phyloP scores from a whole-genome alignment of 192 early-diverging fungal species.

The Coemansia sp. region DNA sequence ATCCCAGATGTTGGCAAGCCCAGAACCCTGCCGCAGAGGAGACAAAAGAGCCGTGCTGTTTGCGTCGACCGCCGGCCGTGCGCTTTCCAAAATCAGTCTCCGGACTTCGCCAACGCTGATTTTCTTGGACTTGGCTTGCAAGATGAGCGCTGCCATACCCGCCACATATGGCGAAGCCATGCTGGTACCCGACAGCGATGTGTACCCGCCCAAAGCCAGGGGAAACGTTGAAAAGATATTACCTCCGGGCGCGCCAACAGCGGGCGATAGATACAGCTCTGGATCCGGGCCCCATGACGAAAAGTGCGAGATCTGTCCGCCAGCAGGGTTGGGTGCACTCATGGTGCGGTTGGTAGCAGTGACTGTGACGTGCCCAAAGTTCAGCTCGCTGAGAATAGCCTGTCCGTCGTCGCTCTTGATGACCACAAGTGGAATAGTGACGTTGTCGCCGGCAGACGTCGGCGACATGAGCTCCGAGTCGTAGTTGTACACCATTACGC shows the following conservation, averaged over 20 bases:
- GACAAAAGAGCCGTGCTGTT: conserved; percentile 45
- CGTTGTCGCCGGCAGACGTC: conserved; percentile 35
- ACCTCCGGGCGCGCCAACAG: conserved; percentile 61
- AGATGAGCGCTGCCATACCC: conserved; percentile 47
- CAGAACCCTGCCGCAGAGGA: conserved; percentile 48
- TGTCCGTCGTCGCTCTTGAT: conserved; percentile 57
- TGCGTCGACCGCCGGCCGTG: conserved; percentile 24
- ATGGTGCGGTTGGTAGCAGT: conserved; percentile 52
- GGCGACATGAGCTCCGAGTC: conserved; percentile 44
- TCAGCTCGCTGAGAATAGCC: conserved; percentile 50
- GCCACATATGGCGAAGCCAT: conserved; percentile 66
- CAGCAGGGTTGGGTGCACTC: conserved; percentile 48
- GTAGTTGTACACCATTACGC: conserved; percentile 64
- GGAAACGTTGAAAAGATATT: conserved; percentile 64
- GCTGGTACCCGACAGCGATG: conserved; percentile 61
- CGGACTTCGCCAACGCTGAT: conserved; percentile 31
- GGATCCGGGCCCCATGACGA: conserved; percentile 72
- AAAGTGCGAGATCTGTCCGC: conserved; percentile 66
- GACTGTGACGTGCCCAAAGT: conserved; percentile 36
- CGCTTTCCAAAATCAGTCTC: conserved; percentile 43
- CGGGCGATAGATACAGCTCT: conserved; percentile 66
- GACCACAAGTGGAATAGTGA: conserved; percentile 57
- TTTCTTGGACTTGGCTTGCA: conserved; percentile 37
- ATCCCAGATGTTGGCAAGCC: conserved; percentile 43
- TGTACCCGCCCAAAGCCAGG: conserved; percentile 55